Base-by-base conservation (phyloP, 495 filamentous ascomycete genomes). In the Xylona heveae region DNA sequence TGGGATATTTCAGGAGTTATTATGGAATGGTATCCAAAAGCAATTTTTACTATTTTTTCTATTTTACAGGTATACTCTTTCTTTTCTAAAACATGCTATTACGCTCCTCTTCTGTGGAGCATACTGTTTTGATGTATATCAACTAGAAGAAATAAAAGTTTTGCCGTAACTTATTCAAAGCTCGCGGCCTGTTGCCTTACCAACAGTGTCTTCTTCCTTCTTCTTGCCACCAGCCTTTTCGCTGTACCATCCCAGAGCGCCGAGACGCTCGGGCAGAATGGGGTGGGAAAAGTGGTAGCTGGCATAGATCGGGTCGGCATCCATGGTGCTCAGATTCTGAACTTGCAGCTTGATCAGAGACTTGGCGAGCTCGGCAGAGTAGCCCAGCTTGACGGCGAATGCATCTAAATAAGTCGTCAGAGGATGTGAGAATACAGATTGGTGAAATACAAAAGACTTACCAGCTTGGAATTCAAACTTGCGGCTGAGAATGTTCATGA, bases 211-310 rank as follows among this genome's bases (percentile, higher is more conserved):
- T 44, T 63, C 51, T 10, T 42, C 42, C 53, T 64, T 64, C 33
- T 37, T 34, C 30, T 51, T 48, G 16, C 52, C 53, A 13, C 48
- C 45, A 41, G 67, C 65, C 52, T 71, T 63, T 27, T 64, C 61
- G 30, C 66, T 61, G 45, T 64, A 68, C 83, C 83, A 95, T 38
- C 78, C 73, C 19, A 97, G 60, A 0, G 85, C 88, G 55, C 74
- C 79, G 41, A 97, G 58, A 40, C 88, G 68, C 63, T 97, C 90
- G 5, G 83, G 74, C 34, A 97, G 64, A 41, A 95, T 95, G 1
- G 88, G 88, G 54, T 97, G 88, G 5, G 83, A 93, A 64, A 84
- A 92, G 57, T 95, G 79, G 58, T 95, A 97, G 58, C 74, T 84
- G 17, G 90, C 83, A 52, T 93, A 97, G 58, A 93, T 65, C 77